Base-by-base conservation (phyloP, 2,329 filamentous ascomycete species). In the Orbilia ellipsospora region DNA sequence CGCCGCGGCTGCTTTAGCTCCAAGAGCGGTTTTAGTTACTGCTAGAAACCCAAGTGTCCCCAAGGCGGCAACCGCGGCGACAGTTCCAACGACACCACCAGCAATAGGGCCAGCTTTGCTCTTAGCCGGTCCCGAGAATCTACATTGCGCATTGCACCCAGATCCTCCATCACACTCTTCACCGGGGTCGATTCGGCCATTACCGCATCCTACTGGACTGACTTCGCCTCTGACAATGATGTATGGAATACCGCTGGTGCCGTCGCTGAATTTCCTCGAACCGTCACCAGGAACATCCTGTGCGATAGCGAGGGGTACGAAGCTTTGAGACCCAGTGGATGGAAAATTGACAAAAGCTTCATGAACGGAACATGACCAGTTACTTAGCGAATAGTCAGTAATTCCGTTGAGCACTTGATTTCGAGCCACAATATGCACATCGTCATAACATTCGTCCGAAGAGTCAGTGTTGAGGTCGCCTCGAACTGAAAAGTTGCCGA, bases 341-440 rank as follows among this genome's bases (percentile, higher is more conserved):
- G 83, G 83, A 59, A 82, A 84, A 44, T 76, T 78, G 1, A 82
- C 80, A 76, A 84, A 83, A 2, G 83, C 81, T 64, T 84, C 83
- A 66, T 84, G 83, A 7, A 83, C 83, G 59, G 81, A 83, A 73
- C 83, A 84, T 44, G 81, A 81, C 83, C 83, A 84, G 77, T 83
- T 80, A 60, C 82, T 83, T 5, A 84, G 79, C n/a, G 80, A 80
- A 8, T 51, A 52, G 77, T 84, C 83, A 20, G 80, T 80, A 20
- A 84, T 80, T 0, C 78, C 80, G 3, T 77, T 78, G 31, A 84
- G 79, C 8, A 81, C 81, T 2, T 78, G 55, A 23, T 80, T 81
- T 48, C 79, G 79, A 66, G 83, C 83, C 8, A 84, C 83, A 12
- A 84, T 80, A 65, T 83, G 83, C 0, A 80, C 83, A 12, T 82